Evolutionary conservation across 768 basidiomycete species (phyloP).

Genomic region (Suillus lakei): DNA sequence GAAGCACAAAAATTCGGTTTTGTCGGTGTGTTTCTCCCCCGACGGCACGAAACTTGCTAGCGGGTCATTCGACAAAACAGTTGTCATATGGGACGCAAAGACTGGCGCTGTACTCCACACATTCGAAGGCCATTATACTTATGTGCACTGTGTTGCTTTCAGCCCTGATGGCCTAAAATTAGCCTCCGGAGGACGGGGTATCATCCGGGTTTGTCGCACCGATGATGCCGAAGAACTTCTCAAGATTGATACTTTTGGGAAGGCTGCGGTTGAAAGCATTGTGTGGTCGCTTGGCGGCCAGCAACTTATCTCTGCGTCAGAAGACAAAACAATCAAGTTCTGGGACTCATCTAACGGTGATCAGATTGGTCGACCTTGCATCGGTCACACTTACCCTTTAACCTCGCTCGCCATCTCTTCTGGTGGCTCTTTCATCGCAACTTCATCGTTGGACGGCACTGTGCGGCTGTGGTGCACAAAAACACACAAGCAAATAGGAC

Average conservation of each 20-base stretch:
- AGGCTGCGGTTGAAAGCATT: too few species aligned
- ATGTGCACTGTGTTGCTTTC: background rate
- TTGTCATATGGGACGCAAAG: slow-evolving; percentile 11
- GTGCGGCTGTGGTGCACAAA: slow-evolving; percentile 30
- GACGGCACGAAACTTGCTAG: slow-evolving; percentile 46
- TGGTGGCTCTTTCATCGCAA: slow-evolving; percentile 29
- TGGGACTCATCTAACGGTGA: background rate
- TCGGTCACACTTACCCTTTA: slow-evolving; percentile 25
- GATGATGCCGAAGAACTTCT: background rate
- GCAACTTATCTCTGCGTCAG: background rate
- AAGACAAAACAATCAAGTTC: background rate
- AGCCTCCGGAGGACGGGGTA: slow-evolving; percentile 4
- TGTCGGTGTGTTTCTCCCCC: slow-evolving; percentile 43
- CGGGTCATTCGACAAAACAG: too few species aligned
- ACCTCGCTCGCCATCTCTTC: slow-evolving; percentile 33
- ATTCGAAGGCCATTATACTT: background rate
- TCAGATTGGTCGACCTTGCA: background rate
- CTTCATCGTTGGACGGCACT: slow-evolving; percentile 33
- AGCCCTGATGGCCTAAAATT: slow-evolving; percentile 12
- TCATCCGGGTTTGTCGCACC: background rate
- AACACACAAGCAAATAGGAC: background rate
- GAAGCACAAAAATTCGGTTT: slow-evolving; percentile 21
- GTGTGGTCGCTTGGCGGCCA: background rate
- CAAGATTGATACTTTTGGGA: too few species aligned
- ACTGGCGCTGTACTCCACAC: background rate